Percentiles rank a stretch among this genome's conserved stretches.
Conservation (phyloP, 768 basidiomycete species). For the Lepiota venenata region DNA sequence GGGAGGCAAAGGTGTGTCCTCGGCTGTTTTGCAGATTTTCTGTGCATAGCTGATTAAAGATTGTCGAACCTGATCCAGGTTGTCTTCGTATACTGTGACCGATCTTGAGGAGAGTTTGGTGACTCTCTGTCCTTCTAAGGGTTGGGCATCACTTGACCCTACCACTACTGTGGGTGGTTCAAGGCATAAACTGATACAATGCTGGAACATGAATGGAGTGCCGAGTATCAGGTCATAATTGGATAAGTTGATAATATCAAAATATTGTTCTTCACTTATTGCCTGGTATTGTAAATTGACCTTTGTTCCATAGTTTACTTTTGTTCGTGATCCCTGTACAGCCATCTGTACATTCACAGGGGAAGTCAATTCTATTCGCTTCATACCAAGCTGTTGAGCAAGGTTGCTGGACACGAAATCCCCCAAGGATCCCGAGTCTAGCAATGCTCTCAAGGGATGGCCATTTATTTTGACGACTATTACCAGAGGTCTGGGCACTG, state of each 20-base stretch:
- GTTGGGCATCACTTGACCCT: slow-evolving; percentile 12
- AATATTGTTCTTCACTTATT: slow-evolving; percentile 21
- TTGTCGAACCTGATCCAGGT: slow-evolving; percentile 5
- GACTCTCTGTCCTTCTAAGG: not conserved
- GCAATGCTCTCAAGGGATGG: slow-evolving; percentile 23
- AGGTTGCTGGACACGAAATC: slow-evolving; percentile 36
- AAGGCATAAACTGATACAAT: slow-evolving; percentile 22
- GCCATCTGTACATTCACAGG: slow-evolving; percentile 33
- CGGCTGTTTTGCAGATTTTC: slow-evolving; percentile 21
- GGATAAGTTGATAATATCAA: slow-evolving; percentile 36
- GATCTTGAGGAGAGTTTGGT: not conserved
- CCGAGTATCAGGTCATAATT: slow-evolving; percentile 39
- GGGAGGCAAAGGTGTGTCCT: slow-evolving; percentile 31
- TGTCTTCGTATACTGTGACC: slow-evolving; percentile 1
- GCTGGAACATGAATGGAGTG: slow-evolving; percentile 34
- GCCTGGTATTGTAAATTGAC: slow-evolving; percentile 28
- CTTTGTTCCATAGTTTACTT: slow-evolving; percentile 23
- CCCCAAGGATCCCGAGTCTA: slow-evolving; percentile 33
- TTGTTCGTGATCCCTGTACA: slow-evolving; percentile 31
- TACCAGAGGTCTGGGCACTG: slow-evolving; percentile 26
- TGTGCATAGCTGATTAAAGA: slow-evolving; percentile 19
- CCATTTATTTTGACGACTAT: slow-evolving; percentile 27
- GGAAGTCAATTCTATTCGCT: slow-evolving; percentile 19
- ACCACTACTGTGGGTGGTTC: slow-evolving; percentile 23
- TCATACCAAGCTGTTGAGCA: slow-evolving; percentile 29